Evolutionary conservation across 441 rosid genomes (phyloP), one percentile per base, ranked within the genome.

Genomic region (Gossypium lobatum): DNA sequence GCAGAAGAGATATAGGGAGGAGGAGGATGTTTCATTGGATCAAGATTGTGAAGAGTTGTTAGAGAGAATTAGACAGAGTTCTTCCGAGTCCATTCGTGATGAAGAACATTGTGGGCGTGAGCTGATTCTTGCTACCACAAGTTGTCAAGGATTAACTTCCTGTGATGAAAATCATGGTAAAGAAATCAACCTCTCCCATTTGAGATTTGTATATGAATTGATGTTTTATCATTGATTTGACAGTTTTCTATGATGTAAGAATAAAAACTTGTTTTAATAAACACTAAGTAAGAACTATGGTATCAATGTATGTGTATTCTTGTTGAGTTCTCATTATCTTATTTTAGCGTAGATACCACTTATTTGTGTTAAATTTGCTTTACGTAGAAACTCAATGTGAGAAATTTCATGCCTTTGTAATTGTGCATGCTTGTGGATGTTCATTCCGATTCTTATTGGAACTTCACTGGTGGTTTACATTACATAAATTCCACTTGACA

Each of bases 1-100:
- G 25, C 70, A 68, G 66, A 84, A 82, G 75, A 81, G 86, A 78
- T 82, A 55, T 39, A 81, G 85, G 73, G 85, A 80, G 57, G 85
- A 66, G 64, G 59, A 31, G 6, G 77, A 69, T 62, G 67, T 26
- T 31, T 76, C 69, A 54, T 76, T 76, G 20, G 83, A 80, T 70
- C 66, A 28, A 59, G 62, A 6, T 52, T 75, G 63, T 74, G 79
- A 76, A 28, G 70, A 42, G 13, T 10, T 71, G 55, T 26, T 62
- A 1, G 80, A 80, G 72, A 83, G 73, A 66, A 48, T 61, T 68
- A 80, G 70, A 78, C 75, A 50, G 60, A 39, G 34, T 52, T 72
- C 73, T 16, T 64, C 70, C 8, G 81, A 71, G 34, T 75, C 48
- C 25, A 17, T 16, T 17, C 20, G 0, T 21, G 63, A 63, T 39